Evolutionary conservation across 176 grass and related monocot genomes (phyloP), one percentile per base, ranked within the genome.

Genomic region (Chloris gayana): DNA sequence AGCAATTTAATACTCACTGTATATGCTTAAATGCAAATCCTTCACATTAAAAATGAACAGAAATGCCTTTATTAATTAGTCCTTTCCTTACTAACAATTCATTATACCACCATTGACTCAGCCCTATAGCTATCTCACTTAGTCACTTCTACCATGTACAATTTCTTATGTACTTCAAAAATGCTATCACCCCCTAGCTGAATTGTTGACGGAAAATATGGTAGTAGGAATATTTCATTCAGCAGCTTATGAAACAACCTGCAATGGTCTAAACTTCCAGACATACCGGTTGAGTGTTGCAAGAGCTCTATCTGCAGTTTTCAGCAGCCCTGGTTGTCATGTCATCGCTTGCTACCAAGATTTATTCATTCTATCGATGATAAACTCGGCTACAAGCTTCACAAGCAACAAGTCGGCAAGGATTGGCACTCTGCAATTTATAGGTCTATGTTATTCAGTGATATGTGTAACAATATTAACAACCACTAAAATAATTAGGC

Each of bases 101-200:
- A 73, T 9, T 22, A 54, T 54, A 54, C 18, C 50, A 54, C 50
- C 5, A 24, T 54, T 56, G 22, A 9, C 22, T 56, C 14, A 0
- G 4, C 45, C 6, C 69, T 13, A 17, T 46, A 77, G 58, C 41
- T 24, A 34, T 49, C 18, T 39, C n/a, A 0, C n/a, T n/a, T n/a
- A n/a, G n/a, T n/a, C n/a, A n/a, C 44, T 51, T 67, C 46, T 42
- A 57, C 53, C 81, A 75, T 74, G 24, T 66, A 74, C 70, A 54
- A 37, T n/a, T n/a, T n/a, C 31, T 66, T 27, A 83, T 26, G 25
- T 72, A n/a, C 29, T 62, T n/a, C 19, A 21, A 62, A 24, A n/a
- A 32, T 63, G 26, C n/a, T 4, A 1, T 14, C 26, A 0, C n/a
- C 50, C 42, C 19, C 15, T 81, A 61, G 50, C 51, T 33, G 29